A percentile compares a stretch with the other conserved stretches of the same genome.
Evolutionary conservation across 1,284 basidiomycete genomes (phyloP).

Genomic region (Sporisorium sorghi): DNA sequence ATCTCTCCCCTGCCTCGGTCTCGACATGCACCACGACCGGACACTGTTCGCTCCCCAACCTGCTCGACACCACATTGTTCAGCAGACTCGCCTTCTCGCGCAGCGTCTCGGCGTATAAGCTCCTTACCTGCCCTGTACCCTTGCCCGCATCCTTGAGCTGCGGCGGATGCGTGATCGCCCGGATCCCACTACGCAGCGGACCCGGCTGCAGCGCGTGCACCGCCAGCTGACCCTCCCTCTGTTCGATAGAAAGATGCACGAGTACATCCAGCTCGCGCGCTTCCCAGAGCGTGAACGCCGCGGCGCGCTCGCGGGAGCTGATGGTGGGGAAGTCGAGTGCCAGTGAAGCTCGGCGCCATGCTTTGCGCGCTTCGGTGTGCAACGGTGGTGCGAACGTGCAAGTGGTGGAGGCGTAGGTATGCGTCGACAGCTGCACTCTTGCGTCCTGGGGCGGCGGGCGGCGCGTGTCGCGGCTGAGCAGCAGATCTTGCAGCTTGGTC

Average conservation of each 20-base stretch:
- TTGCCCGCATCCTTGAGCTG: background rate
- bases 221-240: constrained; percentile 15
- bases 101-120: constrained; percentile 60
- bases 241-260: constrained; percentile 1
- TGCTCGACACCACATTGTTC: constrained; percentile 34
- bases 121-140: constrained; percentile 23
- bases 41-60: constrained; percentile 33
- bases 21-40: constrained; percentile 14
- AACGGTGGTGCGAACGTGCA: background rate
- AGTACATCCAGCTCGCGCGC: constrained; percentile 44
- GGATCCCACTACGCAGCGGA: constrained; percentile 30
- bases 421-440: background rate
- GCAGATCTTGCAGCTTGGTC: constrained; percentile 35
- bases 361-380: constrained; percentile 23
- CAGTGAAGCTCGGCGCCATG: constrained; percentile 33
- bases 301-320: constrained; percentile 4
- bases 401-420: background rate
- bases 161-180: constrained; percentile 24
- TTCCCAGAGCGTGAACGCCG: constrained; percentile 44
- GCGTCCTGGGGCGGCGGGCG: background rate
- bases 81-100: constrained; percentile 45
- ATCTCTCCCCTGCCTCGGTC: background rate
- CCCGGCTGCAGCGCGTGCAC: constrained; percentile 51
- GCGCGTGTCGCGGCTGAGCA: constrained; percentile 23
- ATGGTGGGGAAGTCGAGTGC: constrained; percentile 29